Evolutionary conservation across 1,139 yeast genomes (phyloP).

Genomic region (Eremothecium cymbalariae): DNA sequence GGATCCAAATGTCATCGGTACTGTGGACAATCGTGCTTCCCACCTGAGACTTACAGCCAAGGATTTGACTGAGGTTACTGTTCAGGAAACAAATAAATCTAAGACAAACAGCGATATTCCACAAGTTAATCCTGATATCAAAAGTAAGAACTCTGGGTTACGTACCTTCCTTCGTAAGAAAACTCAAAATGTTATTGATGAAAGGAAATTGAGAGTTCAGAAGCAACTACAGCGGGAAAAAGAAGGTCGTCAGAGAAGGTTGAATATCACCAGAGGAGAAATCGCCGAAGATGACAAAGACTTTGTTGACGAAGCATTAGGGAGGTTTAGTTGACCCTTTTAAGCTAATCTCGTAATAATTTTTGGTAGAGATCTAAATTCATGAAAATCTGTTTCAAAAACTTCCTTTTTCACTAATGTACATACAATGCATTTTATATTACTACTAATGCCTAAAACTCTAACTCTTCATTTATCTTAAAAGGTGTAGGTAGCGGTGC

Average conservation of each 20-base stretch:
- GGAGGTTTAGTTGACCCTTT: slow-evolving; percentile 25
- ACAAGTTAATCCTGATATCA: slow-evolving; percentile 53
- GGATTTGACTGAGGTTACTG: slow-evolving; percentile 43
- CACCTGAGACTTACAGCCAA: slow-evolving; percentile 56
- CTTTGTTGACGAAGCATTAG: slow-evolving; percentile 30
- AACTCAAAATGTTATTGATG: slow-evolving; percentile 79
- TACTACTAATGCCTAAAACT: slow-evolving; percentile 17
- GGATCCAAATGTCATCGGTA: slow-evolving; percentile 84
- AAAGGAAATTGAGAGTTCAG: slow-evolving; percentile 77
- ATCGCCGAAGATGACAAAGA: slow-evolving; percentile 35
- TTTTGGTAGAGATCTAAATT: no score
- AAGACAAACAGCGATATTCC: slow-evolving; percentile 36
- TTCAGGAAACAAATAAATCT: slow-evolving; percentile 34
- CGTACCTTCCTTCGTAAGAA: slow-evolving; percentile 78
- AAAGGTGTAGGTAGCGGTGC: slow-evolving; percentile 93
- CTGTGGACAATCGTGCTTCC: slow-evolving; percentile 65
- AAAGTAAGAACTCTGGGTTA: slow-evolving; percentile 75
- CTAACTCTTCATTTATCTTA: slow-evolving; percentile 29
- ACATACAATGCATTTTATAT: slow-evolving; percentile 2
- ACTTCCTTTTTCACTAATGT: slow-evolving; percentile 1
- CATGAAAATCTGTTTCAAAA: no score
- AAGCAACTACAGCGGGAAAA: slow-evolving; percentile 68
- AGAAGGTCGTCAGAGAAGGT: slow-evolving; percentile 52
- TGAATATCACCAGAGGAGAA: slow-evolving; percentile 43
- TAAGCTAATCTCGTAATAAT: no score